Evolutionary conservation across 108 stramenopile genomes (phyloP), one percentile per base, ranked within the genome.

Genomic region (Pseudonitzschia pungens): DNA sequence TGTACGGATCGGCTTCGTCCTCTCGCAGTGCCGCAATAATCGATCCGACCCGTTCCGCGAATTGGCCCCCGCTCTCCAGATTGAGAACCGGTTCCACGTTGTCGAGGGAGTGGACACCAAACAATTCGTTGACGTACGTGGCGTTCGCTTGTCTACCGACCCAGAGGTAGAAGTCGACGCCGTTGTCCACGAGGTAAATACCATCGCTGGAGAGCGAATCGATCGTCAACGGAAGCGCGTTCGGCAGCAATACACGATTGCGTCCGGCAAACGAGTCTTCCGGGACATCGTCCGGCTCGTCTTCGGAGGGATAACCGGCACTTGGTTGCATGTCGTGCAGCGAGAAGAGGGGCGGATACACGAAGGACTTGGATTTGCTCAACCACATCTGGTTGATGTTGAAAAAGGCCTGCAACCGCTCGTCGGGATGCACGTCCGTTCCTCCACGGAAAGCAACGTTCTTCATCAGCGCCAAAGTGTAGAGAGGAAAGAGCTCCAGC

Each of bases 391-490:
- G 80, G 48, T 73, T 76, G 44, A 98, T 68, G n/a, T 62, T 63
- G 66, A 90, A 83, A 77, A 92, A 86, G 7, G 94, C 84, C 73
- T 85, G 87, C 16, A 92, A 81, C 53, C 99, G 85, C 75, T 98
- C 96, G 77, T 99, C 99, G 16, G 96, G 90, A 73, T 95, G 96
- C 28, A 98, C 86, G 75, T 98, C 98, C 2, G 88, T 89, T 22
- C 98, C 97, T 65, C 99, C 99, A 31, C 99, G 85, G 72, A 98
- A 97, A 9, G 94, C 95, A 27, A 96, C 89, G 83, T 90, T 95
- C 83, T 99, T 99, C 87, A 95, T 95, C 77, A 97, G 78, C 10
- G 95, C 95, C 82, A 99, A 81, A 51, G 91, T 92, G 82, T 98
- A 99, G 40, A 99, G 84, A 15, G 99, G 99, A 43, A 98, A 83